Evolutionary conservation across 306 rosid genomes (phyloP), one percentile per base, ranked within the genome.

Genomic region (Trifolium fragiferum): DNA sequence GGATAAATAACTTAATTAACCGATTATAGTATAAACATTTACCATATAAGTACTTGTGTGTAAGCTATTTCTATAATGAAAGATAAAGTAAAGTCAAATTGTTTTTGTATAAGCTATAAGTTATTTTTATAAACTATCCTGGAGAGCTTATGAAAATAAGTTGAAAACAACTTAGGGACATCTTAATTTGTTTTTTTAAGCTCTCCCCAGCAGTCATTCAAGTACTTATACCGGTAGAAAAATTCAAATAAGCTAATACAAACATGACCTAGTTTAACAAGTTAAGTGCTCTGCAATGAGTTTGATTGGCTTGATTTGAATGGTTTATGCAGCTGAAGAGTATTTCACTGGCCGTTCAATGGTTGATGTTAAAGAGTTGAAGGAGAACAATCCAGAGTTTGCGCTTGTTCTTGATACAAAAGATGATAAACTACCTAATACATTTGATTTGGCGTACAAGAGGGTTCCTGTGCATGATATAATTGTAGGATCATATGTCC

Each of bases 361-460:
- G 97, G 86, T 89, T 33, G 99, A 92, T 64, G 99, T 94, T 59
- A 92, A 83, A 62, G 97, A 94, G 78, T 86, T 94, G 82, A 94
- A 92, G 82, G 97, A 94, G 76, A 94, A 89, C 35, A 43, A 94
- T 89, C 99, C 99, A 1, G 99, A 92, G n/a, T 94, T 86, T 67
- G 95, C 87, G 13, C 96, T 94, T 75, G 95, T 92, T 63, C 91
- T 94, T 37, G 96, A 92, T 76, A 82, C 89, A 38, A 81, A 78
- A 74, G 89, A 84, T 67, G 88, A 84, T 67, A 74, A 82, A 81
- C 90, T 89, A 80, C 99, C 99, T 27, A 86, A 92, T 84, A 90
- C 93, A 50, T 68, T 86, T 76, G 91, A 94, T 79, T 88, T 92
- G 85, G 86, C 86, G 4, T 89, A 94, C 87, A 81, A 86, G 83